Evolutionary conservation across 2,329 filamentous ascomycete species (phyloP).

Genomic region (Sarocladium kiliense): DNA sequence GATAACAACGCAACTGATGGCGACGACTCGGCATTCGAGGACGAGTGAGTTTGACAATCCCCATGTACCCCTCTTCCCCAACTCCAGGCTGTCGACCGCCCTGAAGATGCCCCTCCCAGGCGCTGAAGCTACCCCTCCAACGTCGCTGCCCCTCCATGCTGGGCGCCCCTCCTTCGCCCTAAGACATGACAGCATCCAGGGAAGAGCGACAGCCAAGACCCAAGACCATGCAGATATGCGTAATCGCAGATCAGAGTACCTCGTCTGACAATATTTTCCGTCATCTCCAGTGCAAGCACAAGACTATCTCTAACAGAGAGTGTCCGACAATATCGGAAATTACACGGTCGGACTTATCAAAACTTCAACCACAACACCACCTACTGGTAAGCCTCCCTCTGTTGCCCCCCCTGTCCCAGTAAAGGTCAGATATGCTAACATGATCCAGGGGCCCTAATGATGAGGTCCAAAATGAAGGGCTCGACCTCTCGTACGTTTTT

Average conservation of each 20-base stretch:
- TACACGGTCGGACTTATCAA: conserved; percentile 26
- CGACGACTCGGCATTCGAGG: conserved; percentile 1
- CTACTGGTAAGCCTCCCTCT: conserved; percentile 14
- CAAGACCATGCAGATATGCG: neutral
- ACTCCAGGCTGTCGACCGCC: neutral
- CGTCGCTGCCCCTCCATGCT: neutral
- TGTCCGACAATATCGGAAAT: conserved; percentile 22
- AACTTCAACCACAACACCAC: conserved; percentile 15
- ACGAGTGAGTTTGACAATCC: conserved; percentile 6
- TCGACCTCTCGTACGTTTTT: conserved; percentile 18
- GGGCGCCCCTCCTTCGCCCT: neutral
- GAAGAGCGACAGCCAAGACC: neutral
- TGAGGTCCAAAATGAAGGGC: conserved; percentile 19
- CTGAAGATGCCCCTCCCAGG: neutral
- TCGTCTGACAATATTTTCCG: neutral
- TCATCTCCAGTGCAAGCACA: conserved; percentile 1
- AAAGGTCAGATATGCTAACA: neutral
- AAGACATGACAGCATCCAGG: neutral
- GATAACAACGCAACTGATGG: neutral
- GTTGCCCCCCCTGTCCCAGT: neutral
- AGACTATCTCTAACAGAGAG: conserved; percentile 10
- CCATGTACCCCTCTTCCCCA: neutral
- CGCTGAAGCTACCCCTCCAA: neutral
- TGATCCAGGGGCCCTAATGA: conserved; percentile 22
- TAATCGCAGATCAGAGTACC: neutral